These are phyloP conservation scores for Eimeria sp. DNA, from an alignment of 169 alveolate species.

Conservation along the genomic window DNA sequence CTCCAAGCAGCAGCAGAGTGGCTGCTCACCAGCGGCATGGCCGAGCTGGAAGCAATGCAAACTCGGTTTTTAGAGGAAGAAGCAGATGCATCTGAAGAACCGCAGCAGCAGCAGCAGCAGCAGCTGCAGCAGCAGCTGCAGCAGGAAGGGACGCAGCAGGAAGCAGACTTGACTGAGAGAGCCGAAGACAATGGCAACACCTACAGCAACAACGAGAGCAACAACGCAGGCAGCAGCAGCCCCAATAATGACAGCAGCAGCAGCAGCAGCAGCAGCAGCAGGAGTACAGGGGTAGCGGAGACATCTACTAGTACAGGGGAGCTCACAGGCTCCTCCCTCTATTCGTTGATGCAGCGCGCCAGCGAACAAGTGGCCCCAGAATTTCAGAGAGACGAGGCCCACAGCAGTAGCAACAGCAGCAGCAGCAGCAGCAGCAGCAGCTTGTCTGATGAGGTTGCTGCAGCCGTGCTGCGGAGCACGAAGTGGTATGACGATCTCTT, in stretches of 20 bases:
- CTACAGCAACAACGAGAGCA: background rate
- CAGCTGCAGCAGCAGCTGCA: slow-evolving; percentile 6
- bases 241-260: background rate
- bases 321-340: background rate
- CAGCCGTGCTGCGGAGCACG: slow-evolving; percentile 56
- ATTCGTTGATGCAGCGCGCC: slow-evolving; percentile 55
- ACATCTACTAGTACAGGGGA: background rate
- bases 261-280: slow-evolving; percentile 46
- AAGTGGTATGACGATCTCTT: slow-evolving; percentile 72
- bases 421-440: slow-evolving; percentile 50
- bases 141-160: slow-evolving; percentile 6
- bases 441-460: slow-evolving; percentile 61
- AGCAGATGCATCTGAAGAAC: slow-evolving; percentile 54
- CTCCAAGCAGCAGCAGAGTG: slow-evolving; percentile 85
- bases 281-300: background rate
- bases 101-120: slow-evolving; percentile 50
- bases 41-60: slow-evolving; percentile 78
- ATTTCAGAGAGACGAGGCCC: background rate
- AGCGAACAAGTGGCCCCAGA: slow-evolving; percentile 58
- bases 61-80: slow-evolving; percentile 65
- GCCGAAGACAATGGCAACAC: background rate
- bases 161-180: background rate
- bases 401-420: slow-evolving; percentile 36
- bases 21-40: slow-evolving; percentile 83
- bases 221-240: background rate